Conservation (phyloP, 768 basidiomycete species). For the Boletus barrowsii region DNA sequence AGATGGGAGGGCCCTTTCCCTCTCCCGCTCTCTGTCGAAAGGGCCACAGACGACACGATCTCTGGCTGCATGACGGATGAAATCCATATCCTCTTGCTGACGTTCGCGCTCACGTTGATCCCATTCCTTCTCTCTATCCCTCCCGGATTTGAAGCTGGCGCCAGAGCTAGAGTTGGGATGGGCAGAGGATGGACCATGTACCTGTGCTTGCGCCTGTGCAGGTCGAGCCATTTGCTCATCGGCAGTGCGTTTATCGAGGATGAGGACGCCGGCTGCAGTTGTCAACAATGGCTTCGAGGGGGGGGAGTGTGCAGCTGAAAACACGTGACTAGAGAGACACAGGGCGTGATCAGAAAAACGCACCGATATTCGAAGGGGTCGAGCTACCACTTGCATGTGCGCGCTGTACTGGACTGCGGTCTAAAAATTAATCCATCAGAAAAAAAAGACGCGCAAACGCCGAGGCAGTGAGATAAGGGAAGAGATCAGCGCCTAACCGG, state of each 20-base stretch:
- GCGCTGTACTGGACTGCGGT: slow-evolving; percentile 30
- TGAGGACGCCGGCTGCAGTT: slow-evolving; percentile 24
- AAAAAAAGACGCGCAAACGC: slow-evolving; percentile 10
- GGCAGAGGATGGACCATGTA: slow-evolving; percentile 11
- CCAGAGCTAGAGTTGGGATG: slow-evolving; percentile 25
- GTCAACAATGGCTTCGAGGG: slow-evolving; percentile 25
- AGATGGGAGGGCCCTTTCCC: slow-evolving; percentile 23
- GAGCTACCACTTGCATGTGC: slow-evolving; percentile 24
- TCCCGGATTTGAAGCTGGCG: slow-evolving; percentile 18
- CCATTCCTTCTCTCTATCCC: slow-evolving; percentile 29
- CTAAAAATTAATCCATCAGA: slow-evolving; percentile 7
- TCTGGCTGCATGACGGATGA: slow-evolving; percentile 23
- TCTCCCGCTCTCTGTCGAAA: slow-evolving; percentile 28
- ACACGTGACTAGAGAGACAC: slow-evolving; percentile 1
- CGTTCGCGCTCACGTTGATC: slow-evolving; percentile 29
- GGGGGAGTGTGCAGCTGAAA: slow-evolving; percentile 28
- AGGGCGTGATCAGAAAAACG: slow-evolving; percentile 3
- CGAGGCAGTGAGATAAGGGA: neutral
- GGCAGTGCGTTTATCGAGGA: slow-evolving; percentile 31
- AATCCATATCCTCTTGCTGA: slow-evolving; percentile 28
- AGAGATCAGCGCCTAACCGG: slow-evolving; percentile 1
- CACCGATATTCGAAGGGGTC: slow-evolving; percentile 26
- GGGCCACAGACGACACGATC: slow-evolving; percentile 20
- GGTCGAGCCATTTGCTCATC: slow-evolving; percentile 29
- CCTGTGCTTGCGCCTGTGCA: slow-evolving; percentile 18